These are phyloP conservation scores for Quercus variabilis DNA, from an alignment of 306 rosid genomes.

Conservation along the genomic window DNA sequence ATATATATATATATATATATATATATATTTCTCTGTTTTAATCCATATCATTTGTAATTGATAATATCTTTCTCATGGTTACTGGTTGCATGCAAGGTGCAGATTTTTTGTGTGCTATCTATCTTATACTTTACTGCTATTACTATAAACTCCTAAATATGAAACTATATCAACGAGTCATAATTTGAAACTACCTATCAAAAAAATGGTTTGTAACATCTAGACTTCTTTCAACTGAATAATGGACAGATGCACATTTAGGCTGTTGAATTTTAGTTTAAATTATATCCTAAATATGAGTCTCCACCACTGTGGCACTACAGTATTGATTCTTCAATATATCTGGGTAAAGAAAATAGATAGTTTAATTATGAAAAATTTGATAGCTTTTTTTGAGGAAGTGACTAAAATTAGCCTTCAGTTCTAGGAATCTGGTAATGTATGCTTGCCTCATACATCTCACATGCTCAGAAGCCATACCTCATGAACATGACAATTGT, in stretches of 20 bases:
- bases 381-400: not conserved
- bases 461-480: not conserved
- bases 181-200: not conserved
- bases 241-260: not conserved
- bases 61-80: not conserved
- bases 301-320: too few species aligned
- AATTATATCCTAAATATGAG: too few species aligned
- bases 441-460: not conserved
- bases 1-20: fast-evolving
- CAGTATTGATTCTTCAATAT: too few species aligned
- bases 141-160: not conserved
- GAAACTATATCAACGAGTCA: not conserved
- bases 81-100: not conserved
- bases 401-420: not conserved
- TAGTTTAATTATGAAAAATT: not conserved
- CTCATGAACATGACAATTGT: not conserved
- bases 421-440: not conserved
- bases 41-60: not conserved
- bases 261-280: too few species aligned
- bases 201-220: not conserved
- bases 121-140: not conserved
- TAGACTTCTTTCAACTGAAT: not conserved
- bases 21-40: not conserved
- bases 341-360: too few species aligned
- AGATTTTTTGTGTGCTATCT: not conserved